phyloP scores from a whole-genome alignment of 768 basidiomycete genomes.

The Boletus rubroflammeus region DNA sequence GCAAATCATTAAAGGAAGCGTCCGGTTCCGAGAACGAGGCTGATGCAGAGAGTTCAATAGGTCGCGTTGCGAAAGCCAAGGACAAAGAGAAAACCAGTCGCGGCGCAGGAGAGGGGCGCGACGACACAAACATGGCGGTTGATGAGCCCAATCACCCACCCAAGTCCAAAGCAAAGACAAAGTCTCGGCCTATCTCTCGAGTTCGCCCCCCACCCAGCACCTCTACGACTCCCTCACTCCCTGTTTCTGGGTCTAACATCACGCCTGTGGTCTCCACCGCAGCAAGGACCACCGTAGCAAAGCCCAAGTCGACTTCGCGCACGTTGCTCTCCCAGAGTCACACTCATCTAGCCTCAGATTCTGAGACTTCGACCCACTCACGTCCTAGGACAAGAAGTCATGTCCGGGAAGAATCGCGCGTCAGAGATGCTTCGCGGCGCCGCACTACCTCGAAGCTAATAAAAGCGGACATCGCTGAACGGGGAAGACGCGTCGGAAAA shows the following conservation, averaged over 20 bases:
- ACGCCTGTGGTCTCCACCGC: background rate
- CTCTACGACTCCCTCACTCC: background rate
- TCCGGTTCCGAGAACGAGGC: conserved; percentile 20
- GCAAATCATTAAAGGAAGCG: conserved; percentile 19
- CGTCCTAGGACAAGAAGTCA: conserved; percentile 24
- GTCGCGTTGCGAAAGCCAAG: conserved; percentile 8
- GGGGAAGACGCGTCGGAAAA: conserved; percentile 1
- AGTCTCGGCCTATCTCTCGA: conserved; percentile 13
- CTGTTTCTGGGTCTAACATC: background rate
- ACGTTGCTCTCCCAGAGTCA: conserved; percentile 23
- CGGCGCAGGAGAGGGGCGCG: background rate
- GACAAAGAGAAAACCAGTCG: background rate
- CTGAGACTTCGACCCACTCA: conserved; percentile 17
- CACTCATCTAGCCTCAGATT: conserved; percentile 16
- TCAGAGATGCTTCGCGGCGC: conserved; percentile 2
- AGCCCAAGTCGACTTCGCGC: conserved; percentile 18
- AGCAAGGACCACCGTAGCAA: background rate
- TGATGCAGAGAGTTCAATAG: conserved; percentile 6
- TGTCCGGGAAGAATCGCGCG: conserved; percentile 23
- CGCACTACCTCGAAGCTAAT: conserved; percentile 7
- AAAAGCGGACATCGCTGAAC: conserved; percentile 1
- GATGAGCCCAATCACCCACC: conserved; percentile 7
- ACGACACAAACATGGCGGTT: conserved; percentile 5
- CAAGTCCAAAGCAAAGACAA: conserved; percentile 13
- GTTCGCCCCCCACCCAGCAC: conserved; percentile 4